Conservation (phyloP, 352 stramenopile genomes). For the Pythium volutum region DNA sequence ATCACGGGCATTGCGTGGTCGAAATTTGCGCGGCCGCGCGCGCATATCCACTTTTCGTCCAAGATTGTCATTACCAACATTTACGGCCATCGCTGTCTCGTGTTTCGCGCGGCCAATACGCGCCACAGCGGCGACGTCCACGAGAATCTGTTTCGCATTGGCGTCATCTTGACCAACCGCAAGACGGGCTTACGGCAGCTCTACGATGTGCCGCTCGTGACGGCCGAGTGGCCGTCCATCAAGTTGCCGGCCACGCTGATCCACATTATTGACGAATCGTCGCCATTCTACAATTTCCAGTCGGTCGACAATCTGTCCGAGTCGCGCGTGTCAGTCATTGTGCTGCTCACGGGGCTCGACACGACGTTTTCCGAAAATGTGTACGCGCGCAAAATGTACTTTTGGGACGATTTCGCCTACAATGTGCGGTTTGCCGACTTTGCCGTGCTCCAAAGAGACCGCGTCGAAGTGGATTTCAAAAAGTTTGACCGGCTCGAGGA, state of each 20-base stretch:
- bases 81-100: constrained; percentile 71
- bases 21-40: constrained; percentile 76
- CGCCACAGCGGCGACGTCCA: constrained; percentile 76
- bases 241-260: constrained; percentile 80
- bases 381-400: constrained; percentile 87
- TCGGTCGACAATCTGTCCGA: constrained; percentile 66
- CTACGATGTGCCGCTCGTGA: constrained; percentile 81
- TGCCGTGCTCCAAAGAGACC: constrained; percentile 62
- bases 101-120: constrained; percentile 80
- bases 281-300: constrained; percentile 76
- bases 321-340: constrained; percentile 74
- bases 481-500: constrained; percentile 52
- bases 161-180: constrained; percentile 80
- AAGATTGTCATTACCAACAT: constrained; percentile 66
- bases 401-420: constrained; percentile 85
- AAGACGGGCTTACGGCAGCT: constrained; percentile 76
- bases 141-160: constrained; percentile 82
- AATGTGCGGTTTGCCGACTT: constrained; percentile 78
- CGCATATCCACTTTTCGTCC: constrained; percentile 81
- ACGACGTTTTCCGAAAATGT: constrained; percentile 85
- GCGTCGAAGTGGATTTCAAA: constrained; percentile 64
- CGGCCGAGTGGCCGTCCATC: constrained; percentile 76
- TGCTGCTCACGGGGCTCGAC: constrained; percentile 76
- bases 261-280: constrained; percentile 77
- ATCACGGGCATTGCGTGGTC: constrained; percentile 85